Conservation (phyloP, 139 green algal species). For the Tetradesmus obliquus region DNA sequence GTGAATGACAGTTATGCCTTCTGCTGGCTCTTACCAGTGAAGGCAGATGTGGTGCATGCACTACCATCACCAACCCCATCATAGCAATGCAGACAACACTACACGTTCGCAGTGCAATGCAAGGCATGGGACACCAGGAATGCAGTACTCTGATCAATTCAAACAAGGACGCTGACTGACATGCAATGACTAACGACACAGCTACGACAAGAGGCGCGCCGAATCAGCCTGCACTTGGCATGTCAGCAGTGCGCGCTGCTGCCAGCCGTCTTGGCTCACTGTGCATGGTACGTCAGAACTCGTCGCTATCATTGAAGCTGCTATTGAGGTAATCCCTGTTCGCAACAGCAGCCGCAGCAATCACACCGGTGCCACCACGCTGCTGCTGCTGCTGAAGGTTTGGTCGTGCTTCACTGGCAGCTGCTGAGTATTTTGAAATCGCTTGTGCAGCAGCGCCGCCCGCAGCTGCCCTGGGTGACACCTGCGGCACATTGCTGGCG, state of each 20-base stretch:
- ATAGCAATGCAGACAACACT: no score
- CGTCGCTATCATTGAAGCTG: conserved; percentile 41
- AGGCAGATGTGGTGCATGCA: no score
- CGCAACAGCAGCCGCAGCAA: background rate
- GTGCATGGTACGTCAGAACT: conserved; percentile 1
- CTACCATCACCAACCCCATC: no score
- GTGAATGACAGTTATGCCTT: no score
- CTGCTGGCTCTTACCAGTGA: no score
- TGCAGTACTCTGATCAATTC: background rate
- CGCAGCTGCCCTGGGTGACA: background rate
- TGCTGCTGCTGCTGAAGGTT: conserved; percentile 2
- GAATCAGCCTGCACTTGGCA: no score
- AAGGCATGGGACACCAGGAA: background rate
- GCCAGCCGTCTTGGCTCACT: no score
- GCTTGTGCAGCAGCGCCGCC: background rate
- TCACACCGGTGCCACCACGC: background rate
- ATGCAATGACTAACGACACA: background rate
- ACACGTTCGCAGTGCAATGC: no score
- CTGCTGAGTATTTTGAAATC: background rate
- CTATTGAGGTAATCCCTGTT: background rate
- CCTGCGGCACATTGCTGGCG: background rate
- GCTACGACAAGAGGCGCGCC: no score
- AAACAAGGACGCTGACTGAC: background rate
- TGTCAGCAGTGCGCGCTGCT: background rate
- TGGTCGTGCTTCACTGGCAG: background rate